Evolutionary conservation across 192 early-diverging fungal species (phyloP), one percentile per base, ranked within the genome.

Genomic region (Coemansia sp.): DNA sequence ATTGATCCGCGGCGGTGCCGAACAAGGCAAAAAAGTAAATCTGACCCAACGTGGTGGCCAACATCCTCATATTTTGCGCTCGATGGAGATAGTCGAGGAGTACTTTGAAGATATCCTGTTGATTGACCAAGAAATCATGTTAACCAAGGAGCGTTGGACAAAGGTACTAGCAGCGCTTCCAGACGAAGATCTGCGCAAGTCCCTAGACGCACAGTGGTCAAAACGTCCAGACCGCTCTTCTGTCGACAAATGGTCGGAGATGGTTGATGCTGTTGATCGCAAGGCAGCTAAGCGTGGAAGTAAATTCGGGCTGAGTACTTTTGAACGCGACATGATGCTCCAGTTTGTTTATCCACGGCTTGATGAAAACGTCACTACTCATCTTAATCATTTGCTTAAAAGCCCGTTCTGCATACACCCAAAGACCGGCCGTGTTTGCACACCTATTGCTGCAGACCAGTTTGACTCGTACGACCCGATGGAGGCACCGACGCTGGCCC

Each of bases 391-490:
- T 84, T 92, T 99, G 85, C 86, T 99, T 29, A 99, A 99, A 74
- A 89, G 89, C 68, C 96, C 96, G 7, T 97, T 99, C 74, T 99
- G 95, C 80, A 90, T 96, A 22, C 96, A 99, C 67, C 96, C 96
- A 20, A 93, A 92, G 72, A 96, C 95, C 10, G 91, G 95, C 87
- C 83, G 89, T 29, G 93, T 99, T 12, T 97, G 95, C 82, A 92
- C 96, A n/a, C 96, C 96, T 2, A 97, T 99, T 63, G 77, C 83
- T 31, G 84, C 87, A 3, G 84, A 87, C 51, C 73, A 72, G 16
- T 94, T 93, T 62, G 91, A 93, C 54, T 64, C 83, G 1, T 99
- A 97, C 73, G 86, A 97, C 64, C 97, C 97, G 28, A 74, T 88
- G 14, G 66, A 64, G 2, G 91, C 89, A 7, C 96, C 96, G 0